Evolutionary conservation across 1,139 yeast genomes (phyloP), one percentile per base, ranked within the genome.

Genomic region (Suhomyces terraborum): DNA sequence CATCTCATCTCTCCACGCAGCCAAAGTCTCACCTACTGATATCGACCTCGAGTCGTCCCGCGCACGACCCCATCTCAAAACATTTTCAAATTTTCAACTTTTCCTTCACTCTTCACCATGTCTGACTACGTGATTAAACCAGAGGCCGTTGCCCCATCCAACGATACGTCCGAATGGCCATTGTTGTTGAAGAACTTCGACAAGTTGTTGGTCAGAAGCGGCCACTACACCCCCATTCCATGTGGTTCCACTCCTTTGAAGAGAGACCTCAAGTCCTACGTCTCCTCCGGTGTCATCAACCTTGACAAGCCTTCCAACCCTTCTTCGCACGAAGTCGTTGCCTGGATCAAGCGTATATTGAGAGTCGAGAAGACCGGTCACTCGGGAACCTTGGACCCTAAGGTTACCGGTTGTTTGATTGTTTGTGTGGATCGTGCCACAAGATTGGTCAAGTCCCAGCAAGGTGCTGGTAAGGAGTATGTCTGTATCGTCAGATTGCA

Each of bases 381-480:
- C 72, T 88, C 96, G 43, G 98, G 98, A 73, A 93, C 98, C 51
- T 80, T 93, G 66, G 98, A 93, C 77, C 98, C 98, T 51, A 93
- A 93, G 71, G 98, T 93, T 59, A 93, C 98, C 44, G 95, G 95
- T 51, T 93, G 98, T 77, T 78, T 93, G 66, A 93, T 93, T 67
- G 98, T 93, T 48, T 93, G 98, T 80, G 79, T 93, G 56, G 98
- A 93, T 69, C 83, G 97, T 66, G 98, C 98, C 48, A 93, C 98
- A 45, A 84, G 98, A 72, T 78, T 93, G 63, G 98, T 93, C 55
- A 93, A 93, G 72, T 88, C 97, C 45, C 98, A 93, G 73, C 98
- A 93, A 71, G 98, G 98, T 73, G 98, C 98, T 40, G 98, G 98
- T 79, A 93, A 93, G 69, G 98, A 93, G 80, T 93, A 93, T 73